Percentiles rank a stretch among this genome's conserved stretches.
Conservation (phyloP, 2,329 filamentous ascomycete genomes). For the Cryphonectria naterciae region DNA sequence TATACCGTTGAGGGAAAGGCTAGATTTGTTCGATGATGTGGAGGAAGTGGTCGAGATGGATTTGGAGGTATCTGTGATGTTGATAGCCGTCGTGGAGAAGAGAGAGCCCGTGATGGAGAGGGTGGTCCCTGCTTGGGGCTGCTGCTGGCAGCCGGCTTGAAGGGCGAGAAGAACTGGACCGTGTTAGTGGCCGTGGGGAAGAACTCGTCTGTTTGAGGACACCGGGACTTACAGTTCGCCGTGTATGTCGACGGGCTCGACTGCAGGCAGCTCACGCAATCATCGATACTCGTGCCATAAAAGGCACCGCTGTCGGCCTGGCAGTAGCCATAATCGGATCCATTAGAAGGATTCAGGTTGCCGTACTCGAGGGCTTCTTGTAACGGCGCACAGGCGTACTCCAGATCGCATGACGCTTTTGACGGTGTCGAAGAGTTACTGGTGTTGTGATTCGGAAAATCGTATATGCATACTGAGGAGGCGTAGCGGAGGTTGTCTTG, state of each 20-base stretch:
- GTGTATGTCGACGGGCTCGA: slow-evolving; percentile 44
- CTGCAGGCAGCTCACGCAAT: slow-evolving; percentile 50
- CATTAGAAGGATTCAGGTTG: slow-evolving; percentile 38
- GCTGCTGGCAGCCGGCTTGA: slow-evolving; percentile 52
- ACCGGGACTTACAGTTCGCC: slow-evolving; percentile 51
- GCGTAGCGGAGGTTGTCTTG: slow-evolving; percentile 56
- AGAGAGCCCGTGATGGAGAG: slow-evolving; percentile 49
- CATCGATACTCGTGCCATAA: slow-evolving; percentile 36
- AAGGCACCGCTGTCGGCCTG: slow-evolving; percentile 42
- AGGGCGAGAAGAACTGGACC: slow-evolving; percentile 51
- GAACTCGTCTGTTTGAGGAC: background rate
- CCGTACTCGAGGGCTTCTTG: slow-evolving; percentile 43
- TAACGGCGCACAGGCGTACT: slow-evolving; percentile 47
- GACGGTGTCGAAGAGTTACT: slow-evolving; percentile 40
- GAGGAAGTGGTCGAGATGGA: slow-evolving; percentile 33
- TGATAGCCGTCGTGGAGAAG: slow-evolving; percentile 44
- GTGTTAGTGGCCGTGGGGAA: slow-evolving; percentile 19
- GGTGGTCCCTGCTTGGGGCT: slow-evolving; percentile 42
- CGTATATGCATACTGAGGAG: slow-evolving; percentile 51
- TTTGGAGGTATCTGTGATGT: slow-evolving; percentile 43
- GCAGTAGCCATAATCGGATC: slow-evolving; percentile 54
- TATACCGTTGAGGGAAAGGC: slow-evolving; percentile 53
- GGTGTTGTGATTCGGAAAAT: slow-evolving; percentile 38
- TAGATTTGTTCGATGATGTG: slow-evolving; percentile 1
- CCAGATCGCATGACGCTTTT: slow-evolving; percentile 44